These are phyloP conservation scores for Coprinopsis marcescibilis DNA, from an alignment of 768 basidiomycete genomes.

Conservation along the genomic window DNA sequence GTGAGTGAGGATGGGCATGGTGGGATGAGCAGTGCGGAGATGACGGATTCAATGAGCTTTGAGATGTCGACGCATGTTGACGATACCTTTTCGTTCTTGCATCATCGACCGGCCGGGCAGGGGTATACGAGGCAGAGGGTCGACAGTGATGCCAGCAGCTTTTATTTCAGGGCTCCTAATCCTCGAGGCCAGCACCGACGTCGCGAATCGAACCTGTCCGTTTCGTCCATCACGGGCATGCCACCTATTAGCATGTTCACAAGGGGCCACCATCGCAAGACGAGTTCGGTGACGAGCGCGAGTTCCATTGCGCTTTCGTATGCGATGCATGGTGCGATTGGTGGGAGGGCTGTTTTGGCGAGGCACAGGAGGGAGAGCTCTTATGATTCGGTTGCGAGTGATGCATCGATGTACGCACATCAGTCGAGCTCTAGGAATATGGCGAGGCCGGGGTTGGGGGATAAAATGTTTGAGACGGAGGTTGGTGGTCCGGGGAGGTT, in stretches of 20 bases:
- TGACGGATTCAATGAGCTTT: constrained; percentile 1
- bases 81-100: constrained; percentile 67
- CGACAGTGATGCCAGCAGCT: constrained; percentile 74
- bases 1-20: background rate
- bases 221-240: constrained; percentile 38
- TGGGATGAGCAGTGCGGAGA: background rate
- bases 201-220: constrained; percentile 57
- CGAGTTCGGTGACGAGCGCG: constrained; percentile 31
- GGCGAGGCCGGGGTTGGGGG: constrained; percentile 69
- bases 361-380: constrained; percentile 53
- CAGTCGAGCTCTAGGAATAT: constrained; percentile 43
- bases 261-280: constrained; percentile 47
- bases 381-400: constrained; percentile 61
- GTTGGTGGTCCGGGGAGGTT: constrained; percentile 52
- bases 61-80: constrained; percentile 53
- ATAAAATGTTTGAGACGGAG: constrained; percentile 87
- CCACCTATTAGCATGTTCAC: constrained; percentile 75
- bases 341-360: constrained; percentile 55
- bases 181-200: constrained; percentile 41
- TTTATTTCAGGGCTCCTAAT: constrained; percentile 54
- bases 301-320: constrained; percentile 56
- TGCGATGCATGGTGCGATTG: constrained; percentile 45
- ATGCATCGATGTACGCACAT: constrained; percentile 17
- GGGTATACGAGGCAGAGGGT: constrained; percentile 39
- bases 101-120: constrained; percentile 29